phyloP scores from a whole-genome alignment of 495 filamentous ascomycete species.

The Friedmanniomyces endolithicus region DNA sequence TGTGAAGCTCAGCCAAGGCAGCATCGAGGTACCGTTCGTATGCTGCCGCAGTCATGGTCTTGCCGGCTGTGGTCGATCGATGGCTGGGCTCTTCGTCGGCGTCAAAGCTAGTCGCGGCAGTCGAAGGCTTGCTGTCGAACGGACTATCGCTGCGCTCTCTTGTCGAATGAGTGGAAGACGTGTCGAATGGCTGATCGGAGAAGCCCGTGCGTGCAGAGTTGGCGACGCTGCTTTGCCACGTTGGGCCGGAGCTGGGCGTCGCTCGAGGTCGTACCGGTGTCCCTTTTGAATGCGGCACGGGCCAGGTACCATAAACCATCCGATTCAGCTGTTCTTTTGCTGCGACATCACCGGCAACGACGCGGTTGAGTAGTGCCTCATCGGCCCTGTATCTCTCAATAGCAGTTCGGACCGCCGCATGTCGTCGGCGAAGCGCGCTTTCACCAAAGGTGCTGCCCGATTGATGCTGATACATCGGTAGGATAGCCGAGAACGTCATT shows the following conservation, averaged over 20 bases:
- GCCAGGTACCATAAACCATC: background rate
- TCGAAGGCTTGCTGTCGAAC: background rate
- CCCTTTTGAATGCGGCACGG: background rate
- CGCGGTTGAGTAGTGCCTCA: background rate
- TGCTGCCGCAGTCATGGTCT: background rate
- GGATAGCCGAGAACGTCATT: background rate
- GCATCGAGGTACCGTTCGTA: background rate
- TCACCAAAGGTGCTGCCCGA: background rate
- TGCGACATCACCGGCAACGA: background rate
- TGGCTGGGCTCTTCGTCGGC: background rate
- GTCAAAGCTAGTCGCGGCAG: background rate
- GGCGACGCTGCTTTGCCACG: no score
- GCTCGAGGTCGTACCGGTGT: no score
- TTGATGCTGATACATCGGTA: no score
- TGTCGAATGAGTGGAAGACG: background rate
- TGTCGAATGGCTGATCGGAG: background rate
- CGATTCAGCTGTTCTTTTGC: background rate
- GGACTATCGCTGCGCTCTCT: background rate
- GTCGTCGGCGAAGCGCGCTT: background rate
- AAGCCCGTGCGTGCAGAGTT: no score
- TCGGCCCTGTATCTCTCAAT: background rate
- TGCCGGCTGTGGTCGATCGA: slow-evolving; percentile 3
- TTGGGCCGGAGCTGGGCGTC: no score
- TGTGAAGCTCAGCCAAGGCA: background rate
- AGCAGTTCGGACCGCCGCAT: background rate